Conservation (phyloP, 148 eudicot genomes). For the Diospyros kaki region DNA sequence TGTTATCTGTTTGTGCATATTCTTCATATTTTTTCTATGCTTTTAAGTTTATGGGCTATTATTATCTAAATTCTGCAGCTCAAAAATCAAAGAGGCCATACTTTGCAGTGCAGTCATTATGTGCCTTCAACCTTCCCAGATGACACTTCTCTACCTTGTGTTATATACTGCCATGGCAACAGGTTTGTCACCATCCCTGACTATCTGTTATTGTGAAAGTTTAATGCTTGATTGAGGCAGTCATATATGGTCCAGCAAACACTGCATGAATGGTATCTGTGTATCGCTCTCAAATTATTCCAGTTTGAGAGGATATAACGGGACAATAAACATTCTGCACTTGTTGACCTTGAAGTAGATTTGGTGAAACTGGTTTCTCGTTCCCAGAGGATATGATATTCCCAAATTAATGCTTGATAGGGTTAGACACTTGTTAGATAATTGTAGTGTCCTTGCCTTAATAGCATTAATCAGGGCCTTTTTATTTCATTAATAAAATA, state of each 20-base stretch:
- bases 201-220: background rate
- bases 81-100: constrained; percentile 67
- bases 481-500: no score
- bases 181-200: constrained; percentile 34
- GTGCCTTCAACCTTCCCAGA: constrained; percentile 61
- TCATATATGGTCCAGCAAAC: background rate
- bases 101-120: constrained; percentile 81
- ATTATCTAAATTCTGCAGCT: constrained; percentile 50
- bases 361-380: no score
- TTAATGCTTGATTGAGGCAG: no score
- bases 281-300: background rate
- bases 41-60: constrained; percentile 8
- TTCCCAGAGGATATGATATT: background rate
- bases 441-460: no score
- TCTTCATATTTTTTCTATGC: background rate
- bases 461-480: no score
- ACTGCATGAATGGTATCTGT: background rate
- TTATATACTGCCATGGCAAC: constrained; percentile 92
- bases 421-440: background rate
- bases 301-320: background rate
- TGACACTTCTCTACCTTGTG: constrained; percentile 75
- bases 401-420: background rate
- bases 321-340: no score
- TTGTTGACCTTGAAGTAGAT: no score
- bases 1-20: background rate